Evolutionary conservation across 192 early-diverging fungal species (phyloP), one percentile per base, ranked within the genome.

Genomic region (Spinellus fusiger): DNA sequence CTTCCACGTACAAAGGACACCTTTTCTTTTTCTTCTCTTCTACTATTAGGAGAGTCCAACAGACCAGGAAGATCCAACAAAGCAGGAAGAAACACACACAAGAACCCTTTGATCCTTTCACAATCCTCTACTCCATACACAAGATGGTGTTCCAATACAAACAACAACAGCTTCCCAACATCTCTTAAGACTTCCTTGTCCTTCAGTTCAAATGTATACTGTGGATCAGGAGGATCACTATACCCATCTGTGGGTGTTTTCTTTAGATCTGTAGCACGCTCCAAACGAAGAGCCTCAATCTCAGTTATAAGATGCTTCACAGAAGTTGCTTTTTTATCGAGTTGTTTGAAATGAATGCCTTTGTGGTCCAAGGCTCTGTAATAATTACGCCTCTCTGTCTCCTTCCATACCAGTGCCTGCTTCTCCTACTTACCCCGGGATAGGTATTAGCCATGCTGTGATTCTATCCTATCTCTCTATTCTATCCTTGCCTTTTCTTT

Each of bases 361-460:
- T 95, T 92, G 70, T 98, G 89, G 74, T 99, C 97, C 54, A 99
- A 75, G 2, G 95, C 83, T 51, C 93, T 93, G 72, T 91, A 91
- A 75, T 89, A 98, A 77, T 96, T 98, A 62, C 92, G 93, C 31
- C 78, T 60, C 47, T 98, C 94, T 28, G 84, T 79, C 54, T 98
- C 94, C 23, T 92, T 84, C 97, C 97, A 99, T 22, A 95, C 84
- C 70, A 95, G 92, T 75, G 90, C 88, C 82, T 84, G 92, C 50
- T 94, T 89, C 40, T 92, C 85, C 79, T 93, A 78, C 57, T 66
- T 70, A 23, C 52, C 56, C 44, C 65, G 32, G 22, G 27, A 48
- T 4, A 4, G 25, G 44, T n/a, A 47, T 6, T 32, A 49, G 29
- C 32, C 51, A 70, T 85, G 82, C 71, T 87, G 87, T 37, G 27